phyloP scores from a whole-genome alignment of 345 rosid species.

The Barbarea vulgaris region DNA sequence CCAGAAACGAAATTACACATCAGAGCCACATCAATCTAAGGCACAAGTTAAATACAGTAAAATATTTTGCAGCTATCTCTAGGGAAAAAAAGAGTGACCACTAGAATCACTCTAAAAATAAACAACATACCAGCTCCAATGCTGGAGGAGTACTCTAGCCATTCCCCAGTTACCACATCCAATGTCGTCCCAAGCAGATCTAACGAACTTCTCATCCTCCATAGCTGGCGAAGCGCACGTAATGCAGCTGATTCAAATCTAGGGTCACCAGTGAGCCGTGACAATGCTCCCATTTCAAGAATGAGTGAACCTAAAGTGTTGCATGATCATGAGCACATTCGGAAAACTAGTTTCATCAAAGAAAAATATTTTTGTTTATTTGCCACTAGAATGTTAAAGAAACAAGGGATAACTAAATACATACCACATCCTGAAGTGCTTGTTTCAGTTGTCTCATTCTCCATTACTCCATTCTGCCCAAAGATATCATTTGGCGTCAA shows the following conservation, averaged over 20 bases:
- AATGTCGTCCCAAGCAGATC: conserved; percentile 87
- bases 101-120: conserved; percentile 2
- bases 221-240: conserved; percentile 85
- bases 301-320: conserved; percentile 72
- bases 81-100: not conserved
- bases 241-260: conserved; percentile 83
- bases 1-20: conserved; percentile 35
- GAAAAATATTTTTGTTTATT: not conserved
- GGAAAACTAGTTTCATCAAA: not conserved
- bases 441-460: conserved; percentile 87
- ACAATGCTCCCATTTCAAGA: conserved; percentile 97
- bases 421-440: conserved; percentile 99
- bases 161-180: conserved; percentile 77
- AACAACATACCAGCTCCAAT: conserved; percentile 86
- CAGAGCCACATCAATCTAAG: conserved; percentile 7
- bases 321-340: conserved; percentile 27
- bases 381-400: conserved; percentile 28
- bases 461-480: conserved; percentile 87
- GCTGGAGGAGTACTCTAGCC: conserved; percentile 91
- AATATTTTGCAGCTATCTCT: not conserved
- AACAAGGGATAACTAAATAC: conserved; percentile 36
- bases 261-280: conserved; percentile 88
- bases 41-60: conserved; percentile 10
- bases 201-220: conserved; percentile 96
- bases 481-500: conserved; percentile 56